These are phyloP conservation scores for Fusarium clavum DNA, from an alignment of 2,329 filamentous ascomycete species.

Conservation along the genomic window DNA sequence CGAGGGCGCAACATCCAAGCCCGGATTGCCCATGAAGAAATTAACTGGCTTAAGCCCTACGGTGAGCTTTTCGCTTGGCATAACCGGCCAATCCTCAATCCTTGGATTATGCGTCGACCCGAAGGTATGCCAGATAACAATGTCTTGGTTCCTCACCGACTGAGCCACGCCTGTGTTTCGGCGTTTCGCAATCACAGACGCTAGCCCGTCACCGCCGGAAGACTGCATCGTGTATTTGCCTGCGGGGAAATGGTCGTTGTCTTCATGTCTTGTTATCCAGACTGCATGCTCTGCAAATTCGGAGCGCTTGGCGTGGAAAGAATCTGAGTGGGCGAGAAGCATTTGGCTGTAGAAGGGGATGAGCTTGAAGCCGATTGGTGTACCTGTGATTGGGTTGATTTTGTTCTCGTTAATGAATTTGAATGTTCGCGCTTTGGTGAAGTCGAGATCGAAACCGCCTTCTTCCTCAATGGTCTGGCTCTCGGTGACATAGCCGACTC, in stretches of 20 bases:
- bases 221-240: slow-evolving; percentile 63
- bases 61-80: slow-evolving; percentile 70
- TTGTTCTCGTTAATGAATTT: slow-evolving; percentile 61
- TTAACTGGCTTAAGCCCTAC: slow-evolving; percentile 65
- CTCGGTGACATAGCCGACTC: slow-evolving; percentile 58
- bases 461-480: slow-evolving; percentile 58
- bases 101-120: slow-evolving; percentile 74
- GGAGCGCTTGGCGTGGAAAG: slow-evolving; percentile 55
- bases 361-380: slow-evolving; percentile 60
- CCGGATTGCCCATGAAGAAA: slow-evolving; percentile 64
- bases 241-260: slow-evolving; percentile 58
- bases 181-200: slow-evolving; percentile 46
- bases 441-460: slow-evolving; percentile 61
- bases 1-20: slow-evolving; percentile 60
- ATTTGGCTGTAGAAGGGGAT: slow-evolving; percentile 59
- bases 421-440: slow-evolving; percentile 60
- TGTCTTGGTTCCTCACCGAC: slow-evolving; percentile 60
- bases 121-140: slow-evolving; percentile 69
- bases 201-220: slow-evolving; percentile 52
- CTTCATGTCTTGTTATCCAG: slow-evolving; percentile 59
- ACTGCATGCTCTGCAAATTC: slow-evolving; percentile 58
- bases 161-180: slow-evolving; percentile 47
- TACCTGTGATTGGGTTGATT: slow-evolving; percentile 57
- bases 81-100: slow-evolving; percentile 75
- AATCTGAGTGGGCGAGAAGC: slow-evolving; percentile 55